These are phyloP conservation scores for Coleophoma cylindrospora DNA, from an alignment of 2,329 filamentous ascomycete genomes.

Conservation along the genomic window DNA sequence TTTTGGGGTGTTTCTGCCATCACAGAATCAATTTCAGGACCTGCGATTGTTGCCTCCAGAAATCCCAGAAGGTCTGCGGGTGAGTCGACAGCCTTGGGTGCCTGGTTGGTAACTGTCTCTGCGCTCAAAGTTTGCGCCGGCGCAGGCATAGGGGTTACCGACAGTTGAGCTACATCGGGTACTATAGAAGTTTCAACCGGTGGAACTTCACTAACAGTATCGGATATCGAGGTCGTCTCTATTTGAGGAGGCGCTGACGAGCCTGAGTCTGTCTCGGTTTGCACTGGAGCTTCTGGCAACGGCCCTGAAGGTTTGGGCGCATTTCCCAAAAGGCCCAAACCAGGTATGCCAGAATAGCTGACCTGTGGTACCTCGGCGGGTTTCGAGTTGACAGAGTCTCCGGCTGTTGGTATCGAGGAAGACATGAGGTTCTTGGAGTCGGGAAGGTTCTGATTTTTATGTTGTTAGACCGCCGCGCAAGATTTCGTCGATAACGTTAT, in stretches of 20 bases:
- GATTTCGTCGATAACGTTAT: not conserved
- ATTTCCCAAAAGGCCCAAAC: slow-evolving; percentile 4
- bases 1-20: not conserved
- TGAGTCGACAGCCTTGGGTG: not conserved
- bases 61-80: not conserved
- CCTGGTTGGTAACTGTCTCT: no score
- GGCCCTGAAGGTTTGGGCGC: not conserved
- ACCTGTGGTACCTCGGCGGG: no score
- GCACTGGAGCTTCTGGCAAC: not conserved
- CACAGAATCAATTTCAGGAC: not conserved
- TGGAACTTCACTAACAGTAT: no score
- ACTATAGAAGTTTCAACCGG: no score
- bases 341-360: slow-evolving; percentile 3
- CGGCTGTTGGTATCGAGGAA: no score
- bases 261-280: not conserved
- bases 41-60: not conserved
- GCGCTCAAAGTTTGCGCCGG: no score
- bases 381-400: no score
- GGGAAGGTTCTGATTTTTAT: not conserved
- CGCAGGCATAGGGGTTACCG: no score
- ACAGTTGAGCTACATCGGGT: no score
- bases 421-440: no score
- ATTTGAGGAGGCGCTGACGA: not conserved
- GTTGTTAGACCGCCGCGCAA: not conserved
- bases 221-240: no score